These are phyloP conservation scores for Whalleya microplaca DNA, from an alignment of 2,329 filamentous ascomycete genomes.

Conservation along the genomic window DNA sequence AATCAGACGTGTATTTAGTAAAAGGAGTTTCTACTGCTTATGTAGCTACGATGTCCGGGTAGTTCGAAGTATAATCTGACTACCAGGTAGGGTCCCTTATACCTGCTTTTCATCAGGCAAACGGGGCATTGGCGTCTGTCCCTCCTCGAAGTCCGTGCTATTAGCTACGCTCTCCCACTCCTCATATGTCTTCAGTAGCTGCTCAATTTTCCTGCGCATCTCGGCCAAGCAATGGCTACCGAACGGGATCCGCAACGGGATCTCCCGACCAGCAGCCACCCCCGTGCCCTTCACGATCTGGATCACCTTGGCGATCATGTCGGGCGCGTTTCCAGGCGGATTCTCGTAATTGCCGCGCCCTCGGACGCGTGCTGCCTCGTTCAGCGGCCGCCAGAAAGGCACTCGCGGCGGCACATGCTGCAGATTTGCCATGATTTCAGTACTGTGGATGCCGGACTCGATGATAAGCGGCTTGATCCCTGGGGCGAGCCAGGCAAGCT, in stretches of 20 bases:
- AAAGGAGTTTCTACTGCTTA: too few relatives aligned
- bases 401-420: constrained; percentile 5
- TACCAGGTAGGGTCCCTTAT: too few relatives aligned
- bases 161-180: constrained; percentile 12
- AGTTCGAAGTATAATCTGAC: too few relatives aligned
- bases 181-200: constrained; percentile 10
- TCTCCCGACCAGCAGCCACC: constrained; percentile 1
- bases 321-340: constrained; percentile 5
- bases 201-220: constrained; percentile 4
- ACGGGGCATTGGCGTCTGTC: constrained; percentile 2
- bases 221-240: constrained; percentile 7
- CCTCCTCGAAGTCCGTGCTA: constrained; percentile 9
- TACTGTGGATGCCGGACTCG: constrained; percentile 14
- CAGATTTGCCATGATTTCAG: constrained; percentile 12
- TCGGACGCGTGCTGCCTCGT: constrained; percentile 7
- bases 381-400: constrained; percentile 16
- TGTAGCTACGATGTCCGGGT: too few relatives aligned
- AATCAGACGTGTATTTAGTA: too few relatives aligned
- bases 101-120: neutral
- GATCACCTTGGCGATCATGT: constrained; percentile 10
- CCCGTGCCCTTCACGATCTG: constrained; percentile 14
- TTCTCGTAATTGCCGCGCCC: constrained; percentile 8
- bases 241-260: constrained; percentile 13
- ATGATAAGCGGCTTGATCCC: constrained; percentile 18
- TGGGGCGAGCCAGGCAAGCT: constrained; percentile 18